Evolutionary conservation across 2,329 filamentous ascomycete species (phyloP), one percentile per base, ranked within the genome.

Genomic region (Neonectria ditissima): DNA sequence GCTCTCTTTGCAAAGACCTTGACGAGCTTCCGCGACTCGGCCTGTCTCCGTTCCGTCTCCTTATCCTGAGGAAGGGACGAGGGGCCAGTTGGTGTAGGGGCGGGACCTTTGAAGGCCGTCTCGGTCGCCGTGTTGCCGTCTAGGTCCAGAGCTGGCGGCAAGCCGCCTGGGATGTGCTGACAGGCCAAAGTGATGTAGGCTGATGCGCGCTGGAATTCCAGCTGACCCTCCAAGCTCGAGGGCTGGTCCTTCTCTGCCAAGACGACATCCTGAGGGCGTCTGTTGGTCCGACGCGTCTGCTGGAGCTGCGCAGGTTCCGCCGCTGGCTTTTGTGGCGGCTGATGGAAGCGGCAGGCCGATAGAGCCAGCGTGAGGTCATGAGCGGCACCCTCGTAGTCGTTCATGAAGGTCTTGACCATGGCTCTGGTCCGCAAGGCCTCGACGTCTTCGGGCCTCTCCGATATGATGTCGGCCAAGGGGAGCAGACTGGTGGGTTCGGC

Each of bases 1-100:
- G 92, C 92, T 59, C 89, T 86, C 77, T 92, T 94, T 4, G 92
- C 92, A 77, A 91, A 89, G 1, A 85, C 84, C 70, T 92, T 92
- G 68, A 95, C 90, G 26, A 86, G 79, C 76, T 91, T 93, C 47
- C 91, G 86, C 8, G 68, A 60, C 13, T 78, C 76, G 16, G 55
- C 55, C 41, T 74, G 74, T 43, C 63, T 62, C 16, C 37, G 55
- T 22, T 60, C 50, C 24, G 28, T 28, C 41, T 72, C 69, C 30
- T 61, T 50, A 20, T 63, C 57, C 7, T 28, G 20, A n/a, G 62
- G 55, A 8, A 62, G 39, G 16, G 55, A 26, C 5, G 30, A 44
- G 30, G 11, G 32, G n/a, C 37, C 55, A 16, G 62, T 62, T 26
- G 39, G 22, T 48, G 64, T 44, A 44, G 53, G n/a, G 18, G 18